Base-by-base conservation (phyloP, 495 filamentous ascomycete species). In the Chaetomium tenue region DNA sequence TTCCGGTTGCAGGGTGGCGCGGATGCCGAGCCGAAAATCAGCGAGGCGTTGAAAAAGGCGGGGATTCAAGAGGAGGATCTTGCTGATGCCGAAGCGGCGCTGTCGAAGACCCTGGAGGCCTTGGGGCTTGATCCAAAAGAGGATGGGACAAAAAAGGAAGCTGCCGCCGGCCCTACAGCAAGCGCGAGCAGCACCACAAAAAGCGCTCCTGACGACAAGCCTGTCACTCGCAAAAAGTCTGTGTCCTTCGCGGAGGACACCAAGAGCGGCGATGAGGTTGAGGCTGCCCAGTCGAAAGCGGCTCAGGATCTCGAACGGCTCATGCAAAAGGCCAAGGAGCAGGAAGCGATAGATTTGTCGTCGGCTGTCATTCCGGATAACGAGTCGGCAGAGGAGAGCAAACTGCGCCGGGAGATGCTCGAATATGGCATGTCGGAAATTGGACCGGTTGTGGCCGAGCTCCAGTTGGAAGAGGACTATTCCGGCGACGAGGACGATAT, bases 381-480 rank as follows among this genome's bases (percentile, higher is more conserved):
- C 60, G 95, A 98, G 69, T 85, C 90, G 0, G 74, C 81, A 4
- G 92, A 96, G 66, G 93, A 96, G 71, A 87, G 90, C 12, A 79
- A 79, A n/a, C 75, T 96, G 3, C 89, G 95, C 13, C 85, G 88
- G 60, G 86, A 97, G 67, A 98, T 98, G 94, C 76, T 97, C n/a
- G 80, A 89, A 64, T 98, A 97, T 69, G 88, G 88, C 53, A 84
- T 94, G 74, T 79, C 76, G 25, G 92, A 97, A 68, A 87, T 98
- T 60, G 91, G 91, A 1, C 84, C 90, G 26, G 89, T 98, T 2
- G 93, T 98, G 8, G 93, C 93, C n/a, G 92, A 97, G 77, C 80
- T 98, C 39, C 84, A 94, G 61, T 71, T 98, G 15, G 91, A 96
- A 53, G 90, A 92, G 39, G 85, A 83, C 28, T 84, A 78, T 52